Base-by-base conservation (phyloP, 345 rosid genomes). In the Ricinus communis region DNA sequence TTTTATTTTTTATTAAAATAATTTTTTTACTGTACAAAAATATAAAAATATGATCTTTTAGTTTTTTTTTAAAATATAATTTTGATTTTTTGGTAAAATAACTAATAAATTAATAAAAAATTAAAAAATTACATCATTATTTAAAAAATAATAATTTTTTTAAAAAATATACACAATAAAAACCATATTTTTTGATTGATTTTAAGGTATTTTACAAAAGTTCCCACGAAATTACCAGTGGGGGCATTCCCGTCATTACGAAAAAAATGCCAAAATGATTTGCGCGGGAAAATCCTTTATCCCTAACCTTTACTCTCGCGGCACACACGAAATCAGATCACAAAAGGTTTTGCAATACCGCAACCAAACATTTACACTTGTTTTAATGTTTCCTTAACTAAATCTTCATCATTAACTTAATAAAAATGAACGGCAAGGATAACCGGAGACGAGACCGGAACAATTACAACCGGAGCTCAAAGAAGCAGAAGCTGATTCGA, bases 401-500 rank as follows among this genome's bases (percentile, higher is more conserved):
- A 43, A 43, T 4, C 12, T 11, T 8, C 1, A 3, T 43, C 1
- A 43, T 8, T 43, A 43, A 11, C 8, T 12, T n/a, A n/a, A 9
- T 12, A 38, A 59, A 59, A 69, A 84, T 81, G 84, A 74, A 66
- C 61, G 87, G 84, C 18, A 85, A 8, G 14, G 47, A 84, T 36
- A 60, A 79, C 66, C 85, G 91, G 56, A 82, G 83, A 73, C 70
- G 88, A 74, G 89, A 83, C 53, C 87, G 83, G 21, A 65, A 70
- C 51, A 91, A 85, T 63, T 76, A 75, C 5, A 41, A 65, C 40
- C 77, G 93, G 71, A 72, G 80, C 72, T 74, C 86, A 38, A 91
- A 86, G 82, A 88, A 71, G 85, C 89, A 78, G 82, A 90, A 85
- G 81, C 82, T 84, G 46, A 72, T 87, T 58, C 95, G 87, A 25